These are phyloP conservation scores for Colletotrichum filicis DNA, from an alignment of 2,329 filamentous ascomycete species.

Conservation along the genomic window DNA sequence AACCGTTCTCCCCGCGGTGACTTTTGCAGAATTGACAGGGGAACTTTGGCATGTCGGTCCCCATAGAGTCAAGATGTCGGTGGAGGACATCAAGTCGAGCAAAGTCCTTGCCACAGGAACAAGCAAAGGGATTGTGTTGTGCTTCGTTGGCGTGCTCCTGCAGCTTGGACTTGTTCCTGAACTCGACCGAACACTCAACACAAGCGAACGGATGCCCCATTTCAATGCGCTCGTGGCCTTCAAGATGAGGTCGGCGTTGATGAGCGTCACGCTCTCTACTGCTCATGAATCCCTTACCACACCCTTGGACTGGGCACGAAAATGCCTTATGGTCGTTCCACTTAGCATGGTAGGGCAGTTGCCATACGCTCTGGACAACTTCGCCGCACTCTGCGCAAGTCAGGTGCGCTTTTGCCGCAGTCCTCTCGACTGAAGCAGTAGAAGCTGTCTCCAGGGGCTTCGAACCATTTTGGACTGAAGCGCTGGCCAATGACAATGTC, in stretches of 20 bases:
- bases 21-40: conserved; percentile 46
- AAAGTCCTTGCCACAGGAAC: conserved; percentile 41
- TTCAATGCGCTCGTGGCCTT: not conserved
- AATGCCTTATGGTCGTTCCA: not conserved
- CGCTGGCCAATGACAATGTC: too few species aligned
- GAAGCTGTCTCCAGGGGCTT: too few species aligned
- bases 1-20: conserved; percentile 45
- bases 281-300: not conserved
- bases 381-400: too few species aligned
- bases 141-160: conserved; percentile 13
- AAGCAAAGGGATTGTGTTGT: conserved; percentile 37
- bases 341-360: not conserved
- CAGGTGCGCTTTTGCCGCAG: accelerated
- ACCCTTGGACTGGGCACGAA: accelerated
- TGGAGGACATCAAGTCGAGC: conserved; percentile 41
- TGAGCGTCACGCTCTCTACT: not conserved
- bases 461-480: too few species aligned
- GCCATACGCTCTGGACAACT: too few species aligned
- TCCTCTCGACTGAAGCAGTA: too few species aligned
- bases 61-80: conserved; percentile 39
- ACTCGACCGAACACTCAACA: conserved; percentile 18
- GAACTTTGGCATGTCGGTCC: conserved; percentile 35
- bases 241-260: not conserved
- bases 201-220: not conserved
- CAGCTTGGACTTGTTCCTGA: not conserved